phyloP scores from a whole-genome alignment of 345 rosid genomes.

The Sisymbrium irio region DNA sequence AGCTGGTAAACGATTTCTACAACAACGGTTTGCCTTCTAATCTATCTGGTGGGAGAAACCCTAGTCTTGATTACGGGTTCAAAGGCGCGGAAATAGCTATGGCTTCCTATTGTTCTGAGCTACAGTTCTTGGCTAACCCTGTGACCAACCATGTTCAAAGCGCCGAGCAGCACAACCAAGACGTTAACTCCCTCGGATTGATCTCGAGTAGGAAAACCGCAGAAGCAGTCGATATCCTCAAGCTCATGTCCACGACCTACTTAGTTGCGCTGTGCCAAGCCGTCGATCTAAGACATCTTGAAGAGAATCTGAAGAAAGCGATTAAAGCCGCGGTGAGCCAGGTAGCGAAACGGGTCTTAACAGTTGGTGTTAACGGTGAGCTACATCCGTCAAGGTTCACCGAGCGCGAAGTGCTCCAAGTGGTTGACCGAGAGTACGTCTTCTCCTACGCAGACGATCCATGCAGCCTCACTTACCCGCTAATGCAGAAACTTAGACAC shows the following conservation, averaged over 20 bases:
- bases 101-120: constrained; percentile 71
- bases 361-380: constrained; percentile 53
- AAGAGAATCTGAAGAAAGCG: constrained; percentile 49
- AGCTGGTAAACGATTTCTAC: constrained; percentile 72
- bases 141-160: constrained; percentile 68
- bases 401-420: constrained; percentile 61
- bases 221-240: constrained; percentile 56
- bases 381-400: constrained; percentile 78
- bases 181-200: constrained; percentile 61
- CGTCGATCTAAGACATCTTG: constrained; percentile 59
- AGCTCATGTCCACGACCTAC: constrained; percentile 61
- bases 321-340: constrained; percentile 53
- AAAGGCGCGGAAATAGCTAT: constrained; percentile 79
- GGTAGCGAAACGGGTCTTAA: constrained; percentile 48
- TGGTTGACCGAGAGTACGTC: constrained; percentile 60
- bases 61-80: constrained; percentile 74
- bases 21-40: constrained; percentile 79
- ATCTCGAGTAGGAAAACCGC: constrained; percentile 63
- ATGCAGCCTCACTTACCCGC: constrained; percentile 64
- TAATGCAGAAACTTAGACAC: constrained; percentile 78
- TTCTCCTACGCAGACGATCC: constrained; percentile 72
- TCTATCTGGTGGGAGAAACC: constrained; percentile 61
- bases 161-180: constrained; percentile 71
- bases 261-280: constrained; percentile 64
- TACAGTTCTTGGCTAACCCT: constrained; percentile 60